These are phyloP conservation scores for Selaginella tamariscina DNA, from an alignment of 75 land plant species.

Conservation along the genomic window DNA sequence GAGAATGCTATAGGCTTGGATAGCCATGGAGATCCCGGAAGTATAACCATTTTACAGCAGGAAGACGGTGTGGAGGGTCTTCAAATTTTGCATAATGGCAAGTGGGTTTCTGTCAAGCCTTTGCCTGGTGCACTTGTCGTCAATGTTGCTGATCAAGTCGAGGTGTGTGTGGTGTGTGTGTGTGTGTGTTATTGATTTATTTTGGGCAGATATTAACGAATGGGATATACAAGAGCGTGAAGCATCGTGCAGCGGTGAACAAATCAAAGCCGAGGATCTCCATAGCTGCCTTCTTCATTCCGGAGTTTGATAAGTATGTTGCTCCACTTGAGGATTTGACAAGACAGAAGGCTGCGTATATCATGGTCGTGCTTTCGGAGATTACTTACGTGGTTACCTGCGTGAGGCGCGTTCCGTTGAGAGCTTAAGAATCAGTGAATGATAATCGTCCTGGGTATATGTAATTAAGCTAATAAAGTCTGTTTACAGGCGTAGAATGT, in stretches of 20 bases:
- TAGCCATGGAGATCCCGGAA: constrained; percentile 41
- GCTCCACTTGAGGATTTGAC: too few species aligned
- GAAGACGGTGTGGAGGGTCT: constrained; percentile 32
- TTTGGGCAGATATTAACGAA: constrained; percentile 2
- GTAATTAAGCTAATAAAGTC: too few species aligned
- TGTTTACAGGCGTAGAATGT: too few species aligned
- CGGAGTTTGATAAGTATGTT: too few species aligned
- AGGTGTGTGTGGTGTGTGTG: constrained; percentile 23
- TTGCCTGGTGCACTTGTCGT: constrained; percentile 36
- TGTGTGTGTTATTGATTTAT: background rate
- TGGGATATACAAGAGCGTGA: constrained; percentile 1
- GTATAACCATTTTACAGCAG: constrained; percentile 36
- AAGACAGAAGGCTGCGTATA: too few species aligned
- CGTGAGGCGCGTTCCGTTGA: too few species aligned
- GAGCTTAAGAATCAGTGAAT: too few species aligned
- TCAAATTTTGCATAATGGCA: constrained; percentile 28
- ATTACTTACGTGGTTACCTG: too few species aligned
- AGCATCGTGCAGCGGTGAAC: constrained; percentile 4
- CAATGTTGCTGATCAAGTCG: constrained; percentile 48
- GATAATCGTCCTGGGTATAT: too few species aligned
- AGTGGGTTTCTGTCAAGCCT: constrained; percentile 45
- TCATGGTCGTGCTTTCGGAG: too few species aligned
- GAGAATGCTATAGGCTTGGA: constrained; percentile 34
- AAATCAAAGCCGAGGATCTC: background rate
- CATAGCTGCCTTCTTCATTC: constrained; percentile 5